Conservation (phyloP, 306 rosid species). For the Cercis canadensis region DNA sequence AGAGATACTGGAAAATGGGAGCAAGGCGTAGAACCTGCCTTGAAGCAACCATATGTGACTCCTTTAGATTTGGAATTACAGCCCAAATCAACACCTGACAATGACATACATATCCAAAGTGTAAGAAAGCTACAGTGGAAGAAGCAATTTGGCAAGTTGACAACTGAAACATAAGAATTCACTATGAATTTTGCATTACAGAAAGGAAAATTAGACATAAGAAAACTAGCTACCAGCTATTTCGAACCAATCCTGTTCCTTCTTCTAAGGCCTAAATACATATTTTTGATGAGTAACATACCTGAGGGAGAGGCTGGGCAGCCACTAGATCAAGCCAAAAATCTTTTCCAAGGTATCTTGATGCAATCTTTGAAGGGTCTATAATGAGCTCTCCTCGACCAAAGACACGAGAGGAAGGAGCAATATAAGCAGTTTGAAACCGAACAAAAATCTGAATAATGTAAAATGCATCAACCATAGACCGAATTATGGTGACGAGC, state of each 20-base stretch:
- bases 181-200: not conserved
- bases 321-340: slow-evolving; percentile 67
- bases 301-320: slow-evolving; percentile 74
- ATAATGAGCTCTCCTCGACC: slow-evolving; percentile 71
- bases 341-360: slow-evolving; percentile 52
- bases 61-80: slow-evolving; percentile 54
- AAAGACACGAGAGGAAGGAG: slow-evolving; percentile 68
- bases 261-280: no score
- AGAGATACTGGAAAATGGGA: slow-evolving; percentile 60
- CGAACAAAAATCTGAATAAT: slow-evolving; percentile 56
- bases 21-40: slow-evolving; percentile 51
- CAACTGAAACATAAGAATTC: not conserved
- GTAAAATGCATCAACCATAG: slow-evolving; percentile 61
- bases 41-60: slow-evolving; percentile 53
- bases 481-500: slow-evolving; percentile 52
- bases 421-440: slow-evolving; percentile 64
- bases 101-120: slow-evolving; percentile 12
- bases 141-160: not conserved
- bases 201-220: no score
- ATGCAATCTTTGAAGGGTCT: slow-evolving; percentile 62
- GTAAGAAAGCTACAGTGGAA: slow-evolving; percentile 28
- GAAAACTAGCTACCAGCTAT: no score
- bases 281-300: slow-evolving; percentile 14
- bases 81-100: slow-evolving; percentile 62
- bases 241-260: no score